Evolutionary conservation across 768 basidiomycete genomes (phyloP).

Genomic region (Kwoniella europaea): DNA sequence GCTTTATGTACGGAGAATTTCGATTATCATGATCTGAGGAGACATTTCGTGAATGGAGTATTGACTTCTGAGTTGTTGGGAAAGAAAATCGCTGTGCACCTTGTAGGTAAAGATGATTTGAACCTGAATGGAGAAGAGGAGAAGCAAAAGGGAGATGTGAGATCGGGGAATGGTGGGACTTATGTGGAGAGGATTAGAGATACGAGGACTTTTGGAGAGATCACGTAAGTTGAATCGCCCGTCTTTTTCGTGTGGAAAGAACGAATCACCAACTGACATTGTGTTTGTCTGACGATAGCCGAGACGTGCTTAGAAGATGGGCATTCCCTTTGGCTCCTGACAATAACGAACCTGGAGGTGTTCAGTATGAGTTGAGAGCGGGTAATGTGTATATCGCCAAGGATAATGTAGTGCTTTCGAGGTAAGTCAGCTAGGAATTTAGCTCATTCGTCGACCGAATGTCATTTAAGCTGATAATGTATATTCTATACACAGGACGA

Average conservation of each 20-base stretch:
- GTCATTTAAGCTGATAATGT: background rate
- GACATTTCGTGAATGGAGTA: slow-evolving; percentile 92
- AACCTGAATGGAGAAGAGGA: slow-evolving; percentile 4
- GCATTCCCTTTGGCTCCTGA: slow-evolving; percentile 96
- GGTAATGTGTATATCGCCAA: slow-evolving; percentile 88
- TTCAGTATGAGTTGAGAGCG: slow-evolving; percentile 80
- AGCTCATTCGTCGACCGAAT: too few species aligned
- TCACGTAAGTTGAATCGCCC: slow-evolving; percentile 62
- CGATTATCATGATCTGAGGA: slow-evolving; percentile 88
- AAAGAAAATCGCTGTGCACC: slow-evolving; percentile 90
- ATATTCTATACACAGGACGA: slow-evolving; percentile 54
- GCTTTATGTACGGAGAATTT: slow-evolving; percentile 98
- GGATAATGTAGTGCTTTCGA: slow-evolving; percentile 78
- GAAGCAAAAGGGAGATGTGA: slow-evolving; percentile 19
- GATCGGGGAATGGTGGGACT: slow-evolving; percentile 62
- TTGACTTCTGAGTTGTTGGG: slow-evolving; percentile 91
- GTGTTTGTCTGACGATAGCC: slow-evolving; percentile 62
- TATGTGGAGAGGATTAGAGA: slow-evolving; percentile 94
- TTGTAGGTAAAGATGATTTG: slow-evolving; percentile 64
- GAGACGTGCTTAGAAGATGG: slow-evolving; percentile 90
- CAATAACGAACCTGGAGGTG: slow-evolving; percentile 80
- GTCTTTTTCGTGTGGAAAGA: background rate
- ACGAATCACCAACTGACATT: background rate
- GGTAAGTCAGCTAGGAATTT: slow-evolving; percentile 63
- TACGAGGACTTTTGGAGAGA: slow-evolving; percentile 84